Evolutionary conservation across 805 yeast species (phyloP).

Genomic region (Candida montana): DNA sequence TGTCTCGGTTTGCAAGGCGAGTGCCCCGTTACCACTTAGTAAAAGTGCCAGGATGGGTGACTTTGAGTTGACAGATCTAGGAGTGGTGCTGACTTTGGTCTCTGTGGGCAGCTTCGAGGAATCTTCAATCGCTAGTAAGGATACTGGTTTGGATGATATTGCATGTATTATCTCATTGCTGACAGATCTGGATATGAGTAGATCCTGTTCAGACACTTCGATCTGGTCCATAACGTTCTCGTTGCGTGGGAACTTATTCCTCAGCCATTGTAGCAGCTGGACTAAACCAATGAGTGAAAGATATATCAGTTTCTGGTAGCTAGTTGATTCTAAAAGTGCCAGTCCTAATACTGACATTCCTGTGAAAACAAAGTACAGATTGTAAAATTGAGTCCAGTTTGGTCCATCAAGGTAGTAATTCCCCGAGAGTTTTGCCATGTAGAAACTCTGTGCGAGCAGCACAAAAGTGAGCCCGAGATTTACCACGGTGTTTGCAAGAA

Average conservation of each 20-base stretch:
- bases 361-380: conserved; percentile 1
- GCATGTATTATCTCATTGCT: background rate
- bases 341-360: background rate
- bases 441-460: conserved; percentile 2
- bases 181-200: background rate
- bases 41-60: conserved; percentile 5
- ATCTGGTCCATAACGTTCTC: background rate
- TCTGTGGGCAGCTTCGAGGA: background rate
- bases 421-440: conserved; percentile 2
- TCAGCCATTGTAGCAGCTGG: background rate
- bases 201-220: conserved; percentile 5
- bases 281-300: background rate
- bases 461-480: background rate
- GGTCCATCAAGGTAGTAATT: conserved; percentile 6
- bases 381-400: background rate
- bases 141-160: background rate
- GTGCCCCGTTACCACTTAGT: conserved; percentile 1
- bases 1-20: background rate
- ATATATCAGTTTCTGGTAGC: background rate
- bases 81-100: background rate
- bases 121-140: background rate
- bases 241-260: background rate
- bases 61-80: background rate
- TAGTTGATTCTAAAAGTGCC: background rate
- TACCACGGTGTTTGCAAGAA: background rate